Evolutionary conservation across 164 flowering plant genomes (phyloP), one percentile per base, ranked within the genome.

Genomic region (Vitis labrusca): DNA sequence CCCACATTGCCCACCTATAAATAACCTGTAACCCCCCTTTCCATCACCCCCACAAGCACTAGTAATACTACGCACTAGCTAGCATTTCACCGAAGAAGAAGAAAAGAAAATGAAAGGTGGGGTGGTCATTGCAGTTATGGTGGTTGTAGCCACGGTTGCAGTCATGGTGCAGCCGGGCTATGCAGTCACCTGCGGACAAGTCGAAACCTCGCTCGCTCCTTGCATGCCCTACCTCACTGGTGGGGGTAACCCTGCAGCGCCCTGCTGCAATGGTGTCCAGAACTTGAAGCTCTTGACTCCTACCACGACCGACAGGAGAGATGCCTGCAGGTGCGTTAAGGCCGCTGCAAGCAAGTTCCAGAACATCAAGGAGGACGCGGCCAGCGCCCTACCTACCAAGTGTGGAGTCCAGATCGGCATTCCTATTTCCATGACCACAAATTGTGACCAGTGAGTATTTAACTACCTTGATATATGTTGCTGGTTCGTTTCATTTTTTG

Each of bases 161-260:
- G 9, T 29, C 48, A 56, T 75, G 71, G 64, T 66, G 9, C 44
- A 66, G 62, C 71, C 78, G 17, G 53, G 71, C 10, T 53, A 70
- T 17, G 71, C 64, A 5, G 17, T 74, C 59, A 75, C 12, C 15
- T 75, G 74, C 8, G 66, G 51, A 14, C 55, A 63, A 9, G 65
- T 67, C 10, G 65, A 56, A n/a, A 3, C 23, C 14, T 32, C 53
- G 11, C 16, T 71, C 50, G 50, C 52, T 30, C 61, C 54, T 15
- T 69, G 77, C 30, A 8, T 74, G 44, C 23, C 78, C 7, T 70
- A 47, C 74, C 51, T 75, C n/a, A 66, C 73, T 0, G 71, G 68
- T 3, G 13, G 17, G n/a, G 66, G 14, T 1, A 29, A 27, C 30
- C 72, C 72, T 10, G 63, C 59, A 10, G 47, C 59, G 10, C 59